Evolutionary conservation across 2,329 filamentous ascomycete genomes (phyloP).

Genomic region (Penicillium brevicompactum): DNA sequence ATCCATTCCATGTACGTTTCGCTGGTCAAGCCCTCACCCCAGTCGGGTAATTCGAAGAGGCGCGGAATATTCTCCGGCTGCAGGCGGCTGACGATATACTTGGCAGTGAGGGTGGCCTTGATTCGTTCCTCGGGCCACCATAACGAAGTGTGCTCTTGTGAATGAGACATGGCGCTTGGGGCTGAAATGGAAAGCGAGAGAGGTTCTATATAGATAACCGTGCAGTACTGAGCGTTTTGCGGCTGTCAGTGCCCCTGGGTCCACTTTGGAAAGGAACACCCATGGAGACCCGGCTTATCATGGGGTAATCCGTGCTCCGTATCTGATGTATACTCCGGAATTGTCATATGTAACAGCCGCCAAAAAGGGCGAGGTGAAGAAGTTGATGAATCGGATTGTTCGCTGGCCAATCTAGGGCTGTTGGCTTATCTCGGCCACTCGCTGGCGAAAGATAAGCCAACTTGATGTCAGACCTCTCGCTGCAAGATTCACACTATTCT

Average conservation of each 20-base stretch:
- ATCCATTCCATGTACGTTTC: slow-evolving; percentile 66
- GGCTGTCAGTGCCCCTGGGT: neutral
- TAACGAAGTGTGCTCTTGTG: slow-evolving; percentile 31
- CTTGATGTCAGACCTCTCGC: neutral
- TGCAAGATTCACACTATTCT: neutral
- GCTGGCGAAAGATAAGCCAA: neutral
- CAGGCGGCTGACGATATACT: slow-evolving; percentile 42
- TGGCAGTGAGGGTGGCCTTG: slow-evolving; percentile 43
- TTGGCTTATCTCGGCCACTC: slow-evolving; percentile 3
- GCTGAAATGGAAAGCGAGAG: neutral
- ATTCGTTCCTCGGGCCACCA: slow-evolving; percentile 53
- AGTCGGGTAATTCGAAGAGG: slow-evolving; percentile 41
- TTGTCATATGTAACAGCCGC: too few relatives aligned
- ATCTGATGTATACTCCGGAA: neutral
- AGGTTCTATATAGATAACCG: neutral
- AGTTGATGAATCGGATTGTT: neutral
- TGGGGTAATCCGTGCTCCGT: neutral
- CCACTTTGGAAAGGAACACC: neutral
- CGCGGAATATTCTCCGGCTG: slow-evolving; percentile 39
- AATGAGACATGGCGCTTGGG: slow-evolving; percentile 15
- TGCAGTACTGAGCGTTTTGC: neutral
- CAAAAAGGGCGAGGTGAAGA: neutral
- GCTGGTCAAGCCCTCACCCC: slow-evolving; percentile 50
- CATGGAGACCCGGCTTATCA: neutral
- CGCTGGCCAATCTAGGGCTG: slow-evolving; percentile 4